These are phyloP conservation scores for Saururus chinensis DNA, from an alignment of 164 flowering plant species.

Conservation along the genomic window DNA sequence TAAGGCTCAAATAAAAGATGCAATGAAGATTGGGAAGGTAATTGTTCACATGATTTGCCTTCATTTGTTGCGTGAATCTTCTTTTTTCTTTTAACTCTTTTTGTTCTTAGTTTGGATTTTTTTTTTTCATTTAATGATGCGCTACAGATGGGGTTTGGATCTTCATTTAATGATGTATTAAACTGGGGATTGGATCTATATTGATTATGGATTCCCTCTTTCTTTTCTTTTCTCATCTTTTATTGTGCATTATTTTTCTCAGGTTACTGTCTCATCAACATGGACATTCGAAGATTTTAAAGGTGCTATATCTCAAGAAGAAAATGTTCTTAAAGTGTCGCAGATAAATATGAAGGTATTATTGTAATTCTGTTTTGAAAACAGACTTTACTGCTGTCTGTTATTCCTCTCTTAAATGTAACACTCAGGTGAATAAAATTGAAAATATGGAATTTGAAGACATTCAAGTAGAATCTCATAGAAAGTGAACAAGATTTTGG, in stretches of 20 bases:
- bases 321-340: constrained; percentile 34
- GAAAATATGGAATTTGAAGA: not conserved
- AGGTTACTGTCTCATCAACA: constrained; percentile 50
- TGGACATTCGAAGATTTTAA: constrained; percentile 77
- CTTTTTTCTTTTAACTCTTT: too few relatives aligned
- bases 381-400: not conserved
- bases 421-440: not conserved
- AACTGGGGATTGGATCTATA: not conserved
- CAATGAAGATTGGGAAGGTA: constrained; percentile 64
- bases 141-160: too few relatives aligned
- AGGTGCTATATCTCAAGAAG: constrained; percentile 36
- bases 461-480: too few relatives aligned
- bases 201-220: not conserved
- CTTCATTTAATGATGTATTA: too few relatives aligned
- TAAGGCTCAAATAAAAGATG: constrained; percentile 65
- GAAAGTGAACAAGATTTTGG: too few relatives aligned
- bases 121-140: not conserved
- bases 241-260: constrained; percentile 4
- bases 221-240: not conserved
- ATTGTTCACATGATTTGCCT: not conserved
- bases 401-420: not conserved
- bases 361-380: too few relatives aligned
- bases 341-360: constrained; percentile 67
- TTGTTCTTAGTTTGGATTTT: too few relatives aligned
- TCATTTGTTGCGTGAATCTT: too few relatives aligned